Base-by-base conservation (phyloP, 352 stramenopile genomes). In the Phytophthora pistaciae region DNA sequence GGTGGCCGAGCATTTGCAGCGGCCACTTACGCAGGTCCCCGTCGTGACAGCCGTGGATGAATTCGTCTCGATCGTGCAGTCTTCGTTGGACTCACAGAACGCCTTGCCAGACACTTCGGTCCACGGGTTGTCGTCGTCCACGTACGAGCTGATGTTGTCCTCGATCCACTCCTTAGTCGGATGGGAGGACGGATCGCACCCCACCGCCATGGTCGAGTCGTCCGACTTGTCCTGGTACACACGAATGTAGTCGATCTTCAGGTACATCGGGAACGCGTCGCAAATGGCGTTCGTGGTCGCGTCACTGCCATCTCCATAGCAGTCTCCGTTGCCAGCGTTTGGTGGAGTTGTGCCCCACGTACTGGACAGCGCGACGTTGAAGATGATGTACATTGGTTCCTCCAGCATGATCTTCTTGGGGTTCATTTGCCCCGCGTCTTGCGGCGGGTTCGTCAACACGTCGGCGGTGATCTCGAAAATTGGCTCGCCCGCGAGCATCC, bases 361-460 rank as follows among this genome's bases (percentile, higher is more conserved):
- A 16, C 73, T 86, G 18, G 91, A 97, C 21, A 99, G 74, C 1
- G 95, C 95, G 18, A 96, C 97, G 80, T 98, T 99, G 63, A 99
- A 84, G 38, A 99, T 87, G 54, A 98, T 72, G 75, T 98, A 98
- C 84, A 96, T 96, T 2, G 96, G 96, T 72, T 99, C 96, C 38
- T 94, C 85, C 23, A 97, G 81, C 80, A 99, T 98, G 60, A 91
- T 88, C 79, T 82, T 97, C 78, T 75, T 88, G 70, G 84, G 91
- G 89, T 78, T 96, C 66, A 56, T 82, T 50, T 85, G 76, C 0
- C 48, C 56, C 0, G 29, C 31, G 49, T 92, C 78, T 42, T 92
- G 84, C 6, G 82, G 80, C 5, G 73, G 70, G 46, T 78, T 79
- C 13, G 58, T 48, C n/a, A 98, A 74, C 11, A 78, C 82, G 5